Evolutionary conservation across 306 rosid genomes (phyloP), one percentile per base, ranked within the genome.

Genomic region (Biancaea sappan): DNA sequence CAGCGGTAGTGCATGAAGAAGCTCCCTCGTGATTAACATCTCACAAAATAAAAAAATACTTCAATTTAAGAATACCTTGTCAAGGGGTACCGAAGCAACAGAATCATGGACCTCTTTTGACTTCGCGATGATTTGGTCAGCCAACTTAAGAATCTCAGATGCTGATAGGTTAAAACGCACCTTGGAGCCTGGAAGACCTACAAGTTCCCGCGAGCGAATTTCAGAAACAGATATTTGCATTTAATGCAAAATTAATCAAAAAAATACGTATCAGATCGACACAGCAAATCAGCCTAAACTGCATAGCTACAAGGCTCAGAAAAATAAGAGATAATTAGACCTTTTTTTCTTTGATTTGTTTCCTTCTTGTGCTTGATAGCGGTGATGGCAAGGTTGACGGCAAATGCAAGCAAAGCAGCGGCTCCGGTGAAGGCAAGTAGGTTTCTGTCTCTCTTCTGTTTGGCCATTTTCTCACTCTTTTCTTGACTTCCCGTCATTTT

Each of bases 31-130:
- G 28, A 35, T 37, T 35, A 35, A 22, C 31, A 62, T 37, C 11
- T 5, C 44, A 37, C 50, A 62, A 34, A 35, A 34, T 35, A 19
- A 62, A 62, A 18, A 37, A 8, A 18, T 8, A 35, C 28, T 18
- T 16, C 4, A 29, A 34, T 61, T 41, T 35, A 40, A 68, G 47
- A 56, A 34, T 65, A 94, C 98, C 97, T 91, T 94, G 34, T 88
- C 90, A 12, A 90, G 91, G 8, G 96, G 90, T 68, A 94, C 84
- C 1, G 95, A 84, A 2, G 96, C 99, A 72, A 94, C 88, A 8
- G 86, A 86, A 73, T 90, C 90, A 37, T 94, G 86, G 71, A 92
- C 95, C 81, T 86, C 74, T 34, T 88, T 90, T 31, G 99, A 94
- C 86, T 76, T 88, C 3, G 85, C 81, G 72, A 92, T 84, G 67